Conservation (phyloP, 805 yeast species). For the Komagataella phaffii region DNA sequence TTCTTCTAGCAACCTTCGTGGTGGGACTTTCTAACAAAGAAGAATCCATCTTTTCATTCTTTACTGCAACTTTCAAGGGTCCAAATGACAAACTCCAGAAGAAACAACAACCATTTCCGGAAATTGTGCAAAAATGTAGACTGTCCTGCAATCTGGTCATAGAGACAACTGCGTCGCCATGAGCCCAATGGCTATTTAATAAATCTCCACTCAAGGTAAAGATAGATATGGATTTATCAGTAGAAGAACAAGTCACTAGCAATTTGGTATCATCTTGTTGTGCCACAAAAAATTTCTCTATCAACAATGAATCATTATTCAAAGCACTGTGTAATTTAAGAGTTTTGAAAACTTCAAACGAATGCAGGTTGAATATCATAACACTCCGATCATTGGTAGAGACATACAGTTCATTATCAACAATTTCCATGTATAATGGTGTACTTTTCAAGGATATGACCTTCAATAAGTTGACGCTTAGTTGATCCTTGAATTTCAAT, state of each 20-base stretch:
- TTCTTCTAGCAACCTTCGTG: not conserved
- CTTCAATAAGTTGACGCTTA: conserved; percentile 24
- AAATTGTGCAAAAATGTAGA: not conserved
- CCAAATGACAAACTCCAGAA: not conserved
- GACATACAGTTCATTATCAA: conserved; percentile 27
- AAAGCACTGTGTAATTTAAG: conserved; percentile 26
- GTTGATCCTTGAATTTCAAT: conserved; percentile 8
- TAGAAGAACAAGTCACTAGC: not conserved
- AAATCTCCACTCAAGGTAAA: not conserved
- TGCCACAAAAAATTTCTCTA: conserved; percentile 26
- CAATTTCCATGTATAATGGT: conserved; percentile 27
- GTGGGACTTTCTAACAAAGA: not conserved
- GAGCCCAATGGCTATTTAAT: not conserved
- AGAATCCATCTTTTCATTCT: not conserved
- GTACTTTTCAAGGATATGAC: conserved; percentile 36
- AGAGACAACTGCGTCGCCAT: not conserved
- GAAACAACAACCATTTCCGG: not conserved
- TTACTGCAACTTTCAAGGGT: not conserved
- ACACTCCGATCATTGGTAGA: conserved; percentile 39
- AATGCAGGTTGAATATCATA: conserved; percentile 21
- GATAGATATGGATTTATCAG: not conserved
- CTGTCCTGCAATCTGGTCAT: not conserved
- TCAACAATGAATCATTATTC: conserved; percentile 25
- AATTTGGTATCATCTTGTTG: not conserved
- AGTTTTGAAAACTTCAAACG: conserved; percentile 19